Conservation (phyloP, 1,139 yeast species). For the Scheffersomyces illinoinensis region DNA sequence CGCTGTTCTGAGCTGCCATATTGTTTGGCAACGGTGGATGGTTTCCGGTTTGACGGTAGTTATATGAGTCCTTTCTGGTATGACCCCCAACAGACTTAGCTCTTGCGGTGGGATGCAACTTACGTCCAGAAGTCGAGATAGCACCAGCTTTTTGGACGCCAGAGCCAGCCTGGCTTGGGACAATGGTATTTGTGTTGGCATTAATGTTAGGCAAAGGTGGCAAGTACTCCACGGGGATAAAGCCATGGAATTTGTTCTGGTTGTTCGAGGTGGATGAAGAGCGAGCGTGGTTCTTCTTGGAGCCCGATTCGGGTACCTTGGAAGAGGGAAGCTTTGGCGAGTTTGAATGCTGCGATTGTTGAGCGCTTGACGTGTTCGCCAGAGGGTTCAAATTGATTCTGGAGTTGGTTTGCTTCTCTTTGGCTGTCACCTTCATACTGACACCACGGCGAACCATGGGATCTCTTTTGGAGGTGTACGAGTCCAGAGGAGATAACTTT, state of each 20-base stretch:
- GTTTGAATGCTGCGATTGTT: constrained; percentile 1
- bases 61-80: constrained; percentile 60
- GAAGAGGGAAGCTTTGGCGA: constrained; percentile 1
- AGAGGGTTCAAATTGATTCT: constrained; percentile 22
- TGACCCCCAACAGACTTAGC: constrained; percentile 86
- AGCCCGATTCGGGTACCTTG: not conserved
- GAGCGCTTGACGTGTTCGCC: constrained; percentile 18
- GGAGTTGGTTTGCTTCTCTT: constrained; percentile 44
- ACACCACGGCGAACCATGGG: constrained; percentile 63
- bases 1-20: constrained; percentile 45
- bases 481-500: constrained; percentile 15
- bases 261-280: constrained; percentile 31
- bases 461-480: constrained; percentile 25
- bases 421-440: constrained; percentile 62
- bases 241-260: constrained; percentile 36
- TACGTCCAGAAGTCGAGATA: constrained; percentile 8
- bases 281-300: constrained; percentile 24
- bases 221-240: constrained; percentile 47
- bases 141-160: not conserved
- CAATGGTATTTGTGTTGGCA: constrained; percentile 25
- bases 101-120: constrained; percentile 78
- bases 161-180: constrained; percentile 1
- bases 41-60: constrained; percentile 22
- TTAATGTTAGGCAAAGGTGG: constrained; percentile 52
- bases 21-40: constrained; percentile 56